Conservation (phyloP, 2,329 filamentous ascomycete species). For the Sclerotinia sclerotiorum region DNA sequence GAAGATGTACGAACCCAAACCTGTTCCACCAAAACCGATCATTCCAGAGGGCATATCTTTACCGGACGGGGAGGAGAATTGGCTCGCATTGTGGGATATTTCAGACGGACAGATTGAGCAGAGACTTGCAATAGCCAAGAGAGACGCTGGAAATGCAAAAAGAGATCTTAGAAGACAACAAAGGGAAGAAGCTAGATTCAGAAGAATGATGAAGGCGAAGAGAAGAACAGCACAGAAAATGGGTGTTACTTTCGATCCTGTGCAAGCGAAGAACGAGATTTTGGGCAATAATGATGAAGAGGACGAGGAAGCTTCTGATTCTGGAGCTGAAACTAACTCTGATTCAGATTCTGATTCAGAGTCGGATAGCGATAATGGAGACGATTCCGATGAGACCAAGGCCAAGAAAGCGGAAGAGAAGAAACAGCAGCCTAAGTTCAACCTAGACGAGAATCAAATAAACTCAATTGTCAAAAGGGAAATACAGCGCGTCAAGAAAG, state of each 20-base stretch:
- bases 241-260: slow-evolving; percentile 33
- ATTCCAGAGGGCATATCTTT: slow-evolving; percentile 36
- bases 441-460: slow-evolving; percentile 18
- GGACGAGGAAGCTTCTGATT: slow-evolving; percentile 22
- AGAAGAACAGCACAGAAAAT: slow-evolving; percentile 32
- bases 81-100: slow-evolving; percentile 41
- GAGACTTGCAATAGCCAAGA: slow-evolving; percentile 32
- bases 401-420: slow-evolving; percentile 18
- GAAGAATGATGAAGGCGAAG: slow-evolving; percentile 34
- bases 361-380: slow-evolving; percentile 2
- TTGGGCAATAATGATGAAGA: slow-evolving; percentile 26
- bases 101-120: slow-evolving; percentile 37
- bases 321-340: slow-evolving; percentile 23
- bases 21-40: slow-evolving; percentile 33
- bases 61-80: slow-evolving; percentile 40
- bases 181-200: slow-evolving; percentile 36
- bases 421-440: slow-evolving; percentile 19
- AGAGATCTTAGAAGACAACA: slow-evolving; percentile 31
- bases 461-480: slow-evolving; percentile 24
- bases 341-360: slow-evolving; percentile 19
- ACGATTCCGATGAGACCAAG: neutral
- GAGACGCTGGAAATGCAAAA: slow-evolving; percentile 29
- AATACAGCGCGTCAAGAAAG: slow-evolving; percentile 18
- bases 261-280: slow-evolving; percentile 32
- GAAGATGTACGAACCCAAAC: slow-evolving; percentile 21